Evolutionary conservation across 345 rosid genomes (phyloP), one percentile per base, ranked within the genome.

Genomic region (Lagerstroemia speciosa): DNA sequence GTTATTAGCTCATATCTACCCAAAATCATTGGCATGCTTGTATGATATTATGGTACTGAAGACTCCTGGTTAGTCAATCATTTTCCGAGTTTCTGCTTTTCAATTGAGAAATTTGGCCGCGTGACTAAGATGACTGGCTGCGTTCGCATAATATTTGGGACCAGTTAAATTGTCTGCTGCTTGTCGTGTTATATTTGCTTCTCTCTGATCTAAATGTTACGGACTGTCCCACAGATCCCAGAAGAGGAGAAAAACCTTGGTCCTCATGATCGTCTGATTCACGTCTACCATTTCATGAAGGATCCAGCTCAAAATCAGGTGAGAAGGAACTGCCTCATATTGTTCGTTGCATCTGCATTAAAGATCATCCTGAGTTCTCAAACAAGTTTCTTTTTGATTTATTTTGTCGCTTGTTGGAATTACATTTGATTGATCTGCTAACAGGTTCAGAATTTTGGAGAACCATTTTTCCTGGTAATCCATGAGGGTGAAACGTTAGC

Each of bases 391-490:
- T 24, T 6, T 40, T 45, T 41, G 15, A 16, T 62, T 53, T n/a
- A 30, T 24, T 55, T 57, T 26, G 5, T 22, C 41, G 31, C 43
- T 43, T 43, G 53, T 58, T 58, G 1, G 29, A 58, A 10, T 58
- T 19, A 58, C 20, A 11, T 58, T 26, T 66, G 8, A 8, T 41
- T 62, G 22, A 26, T 32, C 37, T 40, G 69, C 67, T 75, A 72
- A 82, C 86, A 87, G 79, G 81, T 87, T 20, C 90, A 84, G 69
- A 87, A 87, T 79, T 85, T 87, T 74, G 93, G 90, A 43, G 93
- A 87, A 72, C 93, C 93, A 62, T 85, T 87, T 74, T 85, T 87
- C 79, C 80, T 87, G 69, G 88, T 84, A 30, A 84, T 87, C 72
- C 90, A 69, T 70, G 93, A 85, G 72, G 87, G 84, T 45, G 93